These are phyloP conservation scores for Verbena officinalis DNA, from an alignment of 257 asterid genomes.

Conservation along the genomic window DNA sequence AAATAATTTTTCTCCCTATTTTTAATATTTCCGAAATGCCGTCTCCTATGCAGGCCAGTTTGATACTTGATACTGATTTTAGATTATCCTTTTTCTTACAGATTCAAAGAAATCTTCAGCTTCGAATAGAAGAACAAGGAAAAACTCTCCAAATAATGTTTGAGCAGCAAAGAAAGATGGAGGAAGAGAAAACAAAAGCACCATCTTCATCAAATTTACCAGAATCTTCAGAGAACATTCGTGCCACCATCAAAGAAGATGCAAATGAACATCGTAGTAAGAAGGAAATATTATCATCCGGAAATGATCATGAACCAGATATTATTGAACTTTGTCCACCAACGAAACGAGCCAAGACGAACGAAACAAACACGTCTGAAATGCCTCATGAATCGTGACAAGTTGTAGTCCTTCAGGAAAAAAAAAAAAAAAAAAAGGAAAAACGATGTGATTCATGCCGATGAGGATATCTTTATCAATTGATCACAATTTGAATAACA, in stretches of 20 bases:
- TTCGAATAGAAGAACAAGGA: slow-evolving; percentile 90
- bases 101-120: slow-evolving; percentile 83
- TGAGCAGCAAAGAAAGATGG: slow-evolving; percentile 71
- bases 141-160: slow-evolving; percentile 73
- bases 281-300: slow-evolving; percentile 31
- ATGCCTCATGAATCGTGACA: slow-evolving; percentile 17
- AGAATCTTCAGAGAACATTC: slow-evolving; percentile 32
- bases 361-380: slow-evolving; percentile 34
- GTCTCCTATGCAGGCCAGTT: background rate
- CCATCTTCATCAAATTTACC: slow-evolving; percentile 31
- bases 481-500: slow-evolving; percentile 25
- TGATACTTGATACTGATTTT: slow-evolving; percentile 3
- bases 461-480: slow-evolving; percentile 20
- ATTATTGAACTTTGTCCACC: slow-evolving; percentile 25
- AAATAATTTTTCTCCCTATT: too few species aligned
- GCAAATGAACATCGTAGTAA: slow-evolving; percentile 28
- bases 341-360: slow-evolving; percentile 48
- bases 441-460: slow-evolving; percentile 15
- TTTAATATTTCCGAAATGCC: background rate
- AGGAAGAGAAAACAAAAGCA: slow-evolving; percentile 50
- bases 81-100: slow-evolving; percentile 33
- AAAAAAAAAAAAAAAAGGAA: too few species aligned
- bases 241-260: slow-evolving; percentile 12
- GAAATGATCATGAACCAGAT: slow-evolving; percentile 29
- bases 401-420: background rate